phyloP scores from a whole-genome alignment of 306 rosid genomes.

The Leucaena leucocephala region DNA sequence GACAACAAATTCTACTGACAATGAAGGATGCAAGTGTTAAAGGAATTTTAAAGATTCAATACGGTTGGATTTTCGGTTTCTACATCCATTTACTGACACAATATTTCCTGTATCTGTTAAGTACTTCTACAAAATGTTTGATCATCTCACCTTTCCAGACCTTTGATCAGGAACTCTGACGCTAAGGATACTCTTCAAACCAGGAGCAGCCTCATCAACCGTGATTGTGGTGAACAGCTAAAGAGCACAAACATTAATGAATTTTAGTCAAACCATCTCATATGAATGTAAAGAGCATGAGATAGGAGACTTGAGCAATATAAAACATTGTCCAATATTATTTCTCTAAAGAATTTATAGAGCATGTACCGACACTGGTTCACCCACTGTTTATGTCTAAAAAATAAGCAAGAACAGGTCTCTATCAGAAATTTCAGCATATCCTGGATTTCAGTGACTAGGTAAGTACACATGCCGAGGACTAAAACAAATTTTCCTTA shows the following conservation, averaged over 20 bases:
- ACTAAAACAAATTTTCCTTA: neutral
- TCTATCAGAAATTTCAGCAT: neutral
- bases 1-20: neutral
- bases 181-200: neutral
- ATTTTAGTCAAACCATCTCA: conserved; percentile 20
- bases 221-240: conserved; percentile 82
- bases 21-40: neutral
- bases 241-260: conserved; percentile 22
- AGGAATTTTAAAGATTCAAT: neutral
- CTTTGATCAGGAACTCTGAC: conserved; percentile 3
- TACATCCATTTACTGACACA: neutral
- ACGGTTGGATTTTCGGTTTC: neutral
- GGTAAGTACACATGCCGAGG: neutral
- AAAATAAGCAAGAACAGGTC: neutral
- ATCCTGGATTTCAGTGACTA: neutral
- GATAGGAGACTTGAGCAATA: neutral
- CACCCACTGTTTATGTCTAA: neutral
- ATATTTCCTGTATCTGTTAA: neutral
- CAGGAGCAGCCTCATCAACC: conserved; percentile 44
- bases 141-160: conserved; percentile 80
- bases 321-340: neutral
- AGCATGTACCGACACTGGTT: neutral
- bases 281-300: neutral
- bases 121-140: neutral
- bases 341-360: neutral